These are phyloP conservation scores for Pecoramyces ruminantium DNA, from an alignment of 192 early-diverging fungal genomes.

Conservation along the genomic window DNA sequence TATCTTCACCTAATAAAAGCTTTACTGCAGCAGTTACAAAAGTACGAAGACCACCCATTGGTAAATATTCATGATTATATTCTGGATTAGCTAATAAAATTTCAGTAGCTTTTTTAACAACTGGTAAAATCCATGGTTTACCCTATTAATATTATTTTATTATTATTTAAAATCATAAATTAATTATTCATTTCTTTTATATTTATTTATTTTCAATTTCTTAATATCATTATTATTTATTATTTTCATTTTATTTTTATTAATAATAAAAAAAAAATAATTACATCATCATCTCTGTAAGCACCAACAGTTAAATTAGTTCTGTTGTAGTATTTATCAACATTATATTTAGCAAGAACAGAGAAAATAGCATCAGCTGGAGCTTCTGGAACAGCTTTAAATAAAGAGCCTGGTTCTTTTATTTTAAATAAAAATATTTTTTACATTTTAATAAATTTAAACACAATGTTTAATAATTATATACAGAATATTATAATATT, in stretches of 20 bases:
- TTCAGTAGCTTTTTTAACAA: slow-evolving; percentile 55
- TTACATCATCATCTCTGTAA: neutral
- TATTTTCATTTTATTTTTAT: too few relatives aligned
- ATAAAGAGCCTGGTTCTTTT: neutral
- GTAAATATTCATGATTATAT: slow-evolving; percentile 85
- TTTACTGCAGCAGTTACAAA: slow-evolving; percentile 66
- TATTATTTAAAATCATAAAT: neutral
- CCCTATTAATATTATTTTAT: slow-evolving; percentile 16
- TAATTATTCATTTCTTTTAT: too few relatives aligned
- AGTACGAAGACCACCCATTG: slow-evolving; percentile 61
- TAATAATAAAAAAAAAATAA: too few relatives aligned
- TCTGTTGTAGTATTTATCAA: neutral
- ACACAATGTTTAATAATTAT: too few relatives aligned
- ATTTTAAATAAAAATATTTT: too few relatives aligned
- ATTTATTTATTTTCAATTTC: too few relatives aligned
- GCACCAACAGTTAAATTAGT: neutral
- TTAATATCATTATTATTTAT: too few relatives aligned
- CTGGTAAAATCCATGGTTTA: slow-evolving; percentile 92
- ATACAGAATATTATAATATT: too few relatives aligned
- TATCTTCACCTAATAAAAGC: slow-evolving; percentile 69
- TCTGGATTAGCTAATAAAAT: neutral
- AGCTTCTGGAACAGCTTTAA: neutral
- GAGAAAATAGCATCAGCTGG: neutral
- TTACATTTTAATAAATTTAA: too few relatives aligned
- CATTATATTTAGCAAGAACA: neutral